Conservation (phyloP, 148 eudicot genomes). For the Suaeda aralocaspica region DNA sequence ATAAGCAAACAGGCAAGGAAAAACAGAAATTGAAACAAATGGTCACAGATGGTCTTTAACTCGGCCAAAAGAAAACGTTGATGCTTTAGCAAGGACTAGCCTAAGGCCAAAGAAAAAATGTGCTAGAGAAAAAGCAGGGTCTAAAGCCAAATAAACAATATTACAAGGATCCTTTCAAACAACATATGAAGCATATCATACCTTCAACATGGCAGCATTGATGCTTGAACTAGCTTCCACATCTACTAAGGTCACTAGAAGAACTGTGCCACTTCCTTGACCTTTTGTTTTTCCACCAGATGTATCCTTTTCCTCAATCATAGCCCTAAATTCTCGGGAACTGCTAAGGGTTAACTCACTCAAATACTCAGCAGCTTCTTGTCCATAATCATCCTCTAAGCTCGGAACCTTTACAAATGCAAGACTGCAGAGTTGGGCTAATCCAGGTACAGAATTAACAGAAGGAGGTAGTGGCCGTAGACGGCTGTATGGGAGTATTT, state of each 20-base stretch:
- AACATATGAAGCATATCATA: constrained; percentile 24
- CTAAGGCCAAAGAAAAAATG: too few species aligned
- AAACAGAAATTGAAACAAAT: neutral
- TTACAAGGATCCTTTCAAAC: neutral
- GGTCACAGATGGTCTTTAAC: too few species aligned
- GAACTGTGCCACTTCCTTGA: constrained; percentile 78
- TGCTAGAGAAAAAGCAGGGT: constrained; percentile 4
- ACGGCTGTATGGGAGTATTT: constrained; percentile 59
- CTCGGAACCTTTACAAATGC: constrained; percentile 77
- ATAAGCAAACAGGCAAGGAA: neutral
- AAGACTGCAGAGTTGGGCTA: constrained; percentile 82
- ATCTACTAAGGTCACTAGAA: constrained; percentile 62
- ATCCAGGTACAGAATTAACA: constrained; percentile 54
- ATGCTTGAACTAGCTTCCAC: constrained; percentile 46
- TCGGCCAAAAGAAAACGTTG: too few species aligned
- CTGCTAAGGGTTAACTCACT: constrained; percentile 53
- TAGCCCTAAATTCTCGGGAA: constrained; percentile 65
- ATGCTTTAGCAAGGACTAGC: too few species aligned
- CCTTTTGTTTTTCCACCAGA: constrained; percentile 90
- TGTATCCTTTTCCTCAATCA: constrained; percentile 70
- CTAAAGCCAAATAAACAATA: neutral
- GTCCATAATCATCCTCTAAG: constrained; percentile 79
- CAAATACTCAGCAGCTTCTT: constrained; percentile 70
- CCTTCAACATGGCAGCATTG: constrained; percentile 81
- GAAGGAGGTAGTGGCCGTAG: constrained; percentile 71